Conservation (phyloP, 169 alveolate species). For the Plasmodium gonderi region DNA sequence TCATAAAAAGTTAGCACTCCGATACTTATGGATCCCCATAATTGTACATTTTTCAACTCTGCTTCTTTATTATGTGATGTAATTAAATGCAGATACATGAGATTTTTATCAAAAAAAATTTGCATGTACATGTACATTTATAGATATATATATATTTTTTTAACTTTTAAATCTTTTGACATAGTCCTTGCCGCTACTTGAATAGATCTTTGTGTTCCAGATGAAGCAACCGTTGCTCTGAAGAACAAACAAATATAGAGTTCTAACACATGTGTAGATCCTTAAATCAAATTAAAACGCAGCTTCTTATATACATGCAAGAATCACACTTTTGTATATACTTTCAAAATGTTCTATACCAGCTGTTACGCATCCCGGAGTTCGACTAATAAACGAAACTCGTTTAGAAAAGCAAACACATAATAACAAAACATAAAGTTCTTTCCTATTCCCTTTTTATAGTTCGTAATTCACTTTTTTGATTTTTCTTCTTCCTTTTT, state of each 20-base stretch:
- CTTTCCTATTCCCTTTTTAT: background rate
- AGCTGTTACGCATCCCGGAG: background rate
- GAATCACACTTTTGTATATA: background rate
- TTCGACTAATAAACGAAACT: background rate
- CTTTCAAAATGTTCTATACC: background rate
- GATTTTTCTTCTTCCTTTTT: background rate
- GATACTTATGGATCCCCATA: background rate
- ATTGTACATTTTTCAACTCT: background rate
- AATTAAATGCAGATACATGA: background rate
- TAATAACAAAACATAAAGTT: background rate
- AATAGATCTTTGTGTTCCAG: background rate
- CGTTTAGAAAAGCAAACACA: background rate
- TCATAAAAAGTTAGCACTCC: background rate
- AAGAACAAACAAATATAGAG: background rate
- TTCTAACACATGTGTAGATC: background rate
- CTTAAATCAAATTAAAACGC: background rate
- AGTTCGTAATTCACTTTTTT: background rate
- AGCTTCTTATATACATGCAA: background rate
- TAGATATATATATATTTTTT: background rate
- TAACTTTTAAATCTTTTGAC: background rate
- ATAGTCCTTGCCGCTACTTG: background rate
- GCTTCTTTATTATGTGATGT: background rate
- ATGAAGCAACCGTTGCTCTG: background rate
- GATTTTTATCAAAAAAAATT: background rate
- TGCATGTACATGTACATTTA: background rate